Base-by-base conservation (phyloP, 371 early-diverging fungal species). In the Catenaria anguillulae region DNA sequence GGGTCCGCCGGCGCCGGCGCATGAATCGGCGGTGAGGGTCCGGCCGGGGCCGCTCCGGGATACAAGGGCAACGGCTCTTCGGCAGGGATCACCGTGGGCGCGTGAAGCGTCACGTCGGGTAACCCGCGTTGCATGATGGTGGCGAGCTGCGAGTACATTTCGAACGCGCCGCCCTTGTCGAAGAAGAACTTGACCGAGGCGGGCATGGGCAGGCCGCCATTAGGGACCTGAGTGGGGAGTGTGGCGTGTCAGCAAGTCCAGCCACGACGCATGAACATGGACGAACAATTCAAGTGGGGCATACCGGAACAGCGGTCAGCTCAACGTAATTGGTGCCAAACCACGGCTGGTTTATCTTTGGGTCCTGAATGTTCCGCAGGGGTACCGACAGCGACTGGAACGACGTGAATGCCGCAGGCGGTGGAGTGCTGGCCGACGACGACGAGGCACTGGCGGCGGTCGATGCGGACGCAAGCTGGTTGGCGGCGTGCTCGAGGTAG, bases 291-390 rank as follows among this genome's bases (percentile, higher is more conserved):
- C n/a, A n/a, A n/a, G n/a, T n/a, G n/a, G 54, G 24, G 56, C 70
- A 60, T 75, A 77, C 77, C 5, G 78, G 78, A 24, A 72, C 40
- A 2, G 78, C 70, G 23, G 60, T 63, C 17, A 72, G 75, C 19
- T 64, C 48, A n/a, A 77, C 69, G 60, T 72, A 75, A 61, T 79
- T 79, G n/a, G 80, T 77, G 2, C 72, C 75, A 65, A 79, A 79
- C 80, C 80, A 79, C 29, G 80, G 80, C 54, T 79, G 78, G 45
- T 77, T 71, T 26, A 77, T 60, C 36, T 69, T 71, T 64, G 76
- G 75, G 21, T 69, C 65, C 56, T 71, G 72, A 13, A 75, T 62
- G n/a, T 69, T 65, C n/a, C 64, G 55, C 40, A 77, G 64, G 0
- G 80, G 80, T 2, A 79, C 61, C 61, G 73, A 76, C 43, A 79